phyloP scores from a whole-genome alignment of 2,329 filamentous ascomycete species.

The Penicillium sp. region DNA sequence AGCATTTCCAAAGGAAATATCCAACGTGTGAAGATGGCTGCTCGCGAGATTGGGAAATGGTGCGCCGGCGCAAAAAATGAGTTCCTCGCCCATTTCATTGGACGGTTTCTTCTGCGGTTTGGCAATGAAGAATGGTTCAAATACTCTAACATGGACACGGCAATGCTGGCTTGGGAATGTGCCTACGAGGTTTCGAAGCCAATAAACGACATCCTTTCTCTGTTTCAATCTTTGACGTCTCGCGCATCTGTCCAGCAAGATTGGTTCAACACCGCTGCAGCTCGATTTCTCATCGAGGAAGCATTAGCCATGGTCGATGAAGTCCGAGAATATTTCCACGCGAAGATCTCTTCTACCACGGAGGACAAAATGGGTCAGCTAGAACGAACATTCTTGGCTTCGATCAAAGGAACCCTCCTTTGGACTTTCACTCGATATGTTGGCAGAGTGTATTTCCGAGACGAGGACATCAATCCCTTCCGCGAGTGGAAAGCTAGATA shows the following conservation, averaged over 20 bases:
- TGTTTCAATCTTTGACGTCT: slow-evolving; percentile 17
- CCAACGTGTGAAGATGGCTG: slow-evolving; percentile 5
- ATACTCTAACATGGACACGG: slow-evolving; percentile 21
- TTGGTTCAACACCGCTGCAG: slow-evolving; percentile 16
- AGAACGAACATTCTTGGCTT: slow-evolving; percentile 8
- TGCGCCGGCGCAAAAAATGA: slow-evolving; percentile 18
- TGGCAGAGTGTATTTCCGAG: slow-evolving; percentile 1
- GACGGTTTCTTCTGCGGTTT: slow-evolving; percentile 17
- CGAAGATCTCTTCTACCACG: slow-evolving; percentile 1
- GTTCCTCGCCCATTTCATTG: slow-evolving; percentile 13
- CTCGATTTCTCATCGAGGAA: slow-evolving; percentile 11
- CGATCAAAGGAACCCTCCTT: slow-evolving; percentile 14
- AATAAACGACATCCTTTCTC: slow-evolving; percentile 12
- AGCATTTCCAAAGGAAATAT: slow-evolving; percentile 14
- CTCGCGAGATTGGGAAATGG: slow-evolving; percentile 20
- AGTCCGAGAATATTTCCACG: slow-evolving; percentile 9
- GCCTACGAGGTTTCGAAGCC: slow-evolving; percentile 17
- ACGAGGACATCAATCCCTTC: slow-evolving; percentile 12
- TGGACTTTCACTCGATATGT: slow-evolving; percentile 8
- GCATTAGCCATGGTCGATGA: slow-evolving; percentile 17
- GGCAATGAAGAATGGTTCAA: slow-evolving; percentile 20
- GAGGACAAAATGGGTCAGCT: slow-evolving; percentile 8
- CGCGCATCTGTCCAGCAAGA: slow-evolving; percentile 15
- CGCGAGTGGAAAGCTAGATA: slow-evolving; percentile 11
- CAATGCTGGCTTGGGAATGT: slow-evolving; percentile 20